Conservation (phyloP, 2,329 filamentous ascomycete species). For the Fusarium lyarnte region DNA sequence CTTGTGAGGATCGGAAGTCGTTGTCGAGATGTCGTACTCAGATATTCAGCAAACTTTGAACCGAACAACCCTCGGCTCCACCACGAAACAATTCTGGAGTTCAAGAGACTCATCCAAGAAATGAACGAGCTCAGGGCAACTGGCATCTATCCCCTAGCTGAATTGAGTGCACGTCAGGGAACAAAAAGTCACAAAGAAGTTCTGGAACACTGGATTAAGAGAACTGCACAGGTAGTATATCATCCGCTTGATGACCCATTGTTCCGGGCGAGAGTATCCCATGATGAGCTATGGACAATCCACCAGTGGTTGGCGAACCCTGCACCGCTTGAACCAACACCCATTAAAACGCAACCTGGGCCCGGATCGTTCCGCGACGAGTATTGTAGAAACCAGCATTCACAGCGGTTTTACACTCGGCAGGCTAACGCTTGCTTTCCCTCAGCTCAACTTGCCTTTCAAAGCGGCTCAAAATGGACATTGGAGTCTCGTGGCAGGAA, state of each 20-base stretch:
- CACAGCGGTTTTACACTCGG: too few species aligned
- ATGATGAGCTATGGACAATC: background rate
- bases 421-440: too few species aligned
- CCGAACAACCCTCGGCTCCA: background rate
- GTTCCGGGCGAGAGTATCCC: background rate
- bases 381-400: background rate
- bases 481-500: fast-evolving
- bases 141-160: background rate
- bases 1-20: background rate
- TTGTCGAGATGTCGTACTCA: background rate
- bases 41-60: background rate
- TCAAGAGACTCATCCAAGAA: background rate
- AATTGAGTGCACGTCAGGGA: background rate
- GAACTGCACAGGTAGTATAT: background rate
- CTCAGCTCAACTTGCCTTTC: too few species aligned
- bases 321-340: background rate
- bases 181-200: background rate
- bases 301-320: background rate
- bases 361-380: background rate
- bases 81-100: fast-evolving
- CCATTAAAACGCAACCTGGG: background rate
- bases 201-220: background rate
- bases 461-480: background rate
- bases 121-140: background rate
- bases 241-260: background rate